Base-by-base conservation (phyloP, 2,329 filamentous ascomycete genomes). In the Sporothrix phasma region DNA sequence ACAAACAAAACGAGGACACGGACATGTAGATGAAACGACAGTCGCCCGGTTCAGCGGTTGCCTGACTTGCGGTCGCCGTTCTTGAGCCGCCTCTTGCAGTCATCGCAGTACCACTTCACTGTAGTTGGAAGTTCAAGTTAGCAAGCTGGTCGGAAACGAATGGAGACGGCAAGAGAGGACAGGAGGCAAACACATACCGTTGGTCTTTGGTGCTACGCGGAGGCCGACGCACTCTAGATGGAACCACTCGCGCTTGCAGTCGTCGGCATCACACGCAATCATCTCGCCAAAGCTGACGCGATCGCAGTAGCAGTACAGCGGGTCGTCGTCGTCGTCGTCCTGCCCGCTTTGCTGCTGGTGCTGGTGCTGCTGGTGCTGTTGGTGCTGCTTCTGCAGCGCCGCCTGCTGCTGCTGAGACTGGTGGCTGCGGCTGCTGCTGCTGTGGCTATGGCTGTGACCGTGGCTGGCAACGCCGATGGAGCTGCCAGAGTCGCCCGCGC, bases 51-150 rank as follows among this genome's bases (percentile, higher is more conserved):
- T 73, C 74, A 82, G 70, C 80, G 78, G 49, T 77, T 77, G 66
- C 76, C 78, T 13, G 76, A 70, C 69, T 83, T 83, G 71, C 82
- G 85, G 56, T 80, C 80, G 63, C 77, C 77, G 63, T 80, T 78
- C 70, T 82, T 83, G 69, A 88, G 77, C 54, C 81, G 81, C 68
- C 87, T 85, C 72, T 89, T 89, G 75, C 88, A 92, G 71, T 90
- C 88, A 67, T 89, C 86, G 73, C 88, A 92, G 71, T 88, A 92
- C 88, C 88, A 92, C 83, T 90, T 90, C 61, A 86, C 87, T 90
- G 47, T 39, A 15, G 31, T 39, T 24, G 31, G 11, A 19, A 56
- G 7, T n/a, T 22, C 15, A 15, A 15, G 56, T 64, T 58, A 62
- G 49, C 7, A 61, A 53, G 34, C 24, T 6, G 19, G 10, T 4